Conservation (phyloP, 2,329 filamentous ascomycete species). For the Phoma sp. region DNA sequence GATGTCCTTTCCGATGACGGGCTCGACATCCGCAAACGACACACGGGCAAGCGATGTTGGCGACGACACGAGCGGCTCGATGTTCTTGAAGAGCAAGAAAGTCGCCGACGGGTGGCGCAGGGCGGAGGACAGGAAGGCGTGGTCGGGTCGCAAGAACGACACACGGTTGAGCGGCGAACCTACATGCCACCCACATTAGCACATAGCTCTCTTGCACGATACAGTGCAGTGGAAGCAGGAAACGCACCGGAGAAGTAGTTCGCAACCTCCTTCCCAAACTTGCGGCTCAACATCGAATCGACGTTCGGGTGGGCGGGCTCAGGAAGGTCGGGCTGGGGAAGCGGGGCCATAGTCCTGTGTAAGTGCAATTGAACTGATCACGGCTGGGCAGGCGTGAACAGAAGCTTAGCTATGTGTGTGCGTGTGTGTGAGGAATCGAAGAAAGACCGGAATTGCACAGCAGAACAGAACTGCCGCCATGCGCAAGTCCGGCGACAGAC, state of each 20-base stretch:
- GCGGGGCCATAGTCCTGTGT: constrained; percentile 36
- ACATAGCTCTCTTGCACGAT: no score
- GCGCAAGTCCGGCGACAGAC: neutral
- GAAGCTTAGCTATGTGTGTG: neutral
- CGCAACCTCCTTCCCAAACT: constrained; percentile 78
- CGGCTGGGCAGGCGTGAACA: no score
- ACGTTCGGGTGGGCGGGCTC: constrained; percentile 63
- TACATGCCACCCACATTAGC: constrained; percentile 17
- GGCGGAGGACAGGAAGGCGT: constrained; percentile 71
- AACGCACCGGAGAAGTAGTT: constrained; percentile 75
- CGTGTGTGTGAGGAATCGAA: neutral
- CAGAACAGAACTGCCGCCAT: neutral
- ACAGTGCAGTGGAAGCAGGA: no score
- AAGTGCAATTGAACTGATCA: no score
- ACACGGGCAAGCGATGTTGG: constrained; percentile 70
- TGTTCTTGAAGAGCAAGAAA: constrained; percentile 80
- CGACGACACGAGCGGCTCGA: constrained; percentile 73
- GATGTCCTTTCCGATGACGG: constrained; percentile 72
- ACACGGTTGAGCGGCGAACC: constrained; percentile 79
- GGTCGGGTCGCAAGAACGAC: constrained; percentile 75
- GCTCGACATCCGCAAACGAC: constrained; percentile 69
- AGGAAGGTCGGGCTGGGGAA: constrained; percentile 57
- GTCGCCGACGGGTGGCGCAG: constrained; percentile 68
- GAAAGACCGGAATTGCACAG: neutral
- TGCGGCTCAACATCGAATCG: constrained; percentile 74